Evolutionary conservation across 352 stramenopile genomes (phyloP).

Genomic region (Globisporangium splendens): DNA sequence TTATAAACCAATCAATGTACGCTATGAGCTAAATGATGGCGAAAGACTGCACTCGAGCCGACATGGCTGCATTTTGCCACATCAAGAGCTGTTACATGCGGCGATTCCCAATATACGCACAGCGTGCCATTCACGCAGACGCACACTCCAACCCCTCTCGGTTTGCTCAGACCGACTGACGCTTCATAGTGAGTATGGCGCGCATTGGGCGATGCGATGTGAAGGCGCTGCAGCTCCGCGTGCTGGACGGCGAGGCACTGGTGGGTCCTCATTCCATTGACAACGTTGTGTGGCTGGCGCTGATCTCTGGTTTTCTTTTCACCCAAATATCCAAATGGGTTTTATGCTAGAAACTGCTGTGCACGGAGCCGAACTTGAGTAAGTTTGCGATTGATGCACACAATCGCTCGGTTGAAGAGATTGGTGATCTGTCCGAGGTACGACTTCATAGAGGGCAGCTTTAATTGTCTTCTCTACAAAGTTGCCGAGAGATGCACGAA

Average conservation of each 20-base stretch:
- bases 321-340: slow-evolving; percentile 11
- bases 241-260: slow-evolving; percentile 36
- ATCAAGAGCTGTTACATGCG: too few relatives aligned
- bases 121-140: too few relatives aligned
- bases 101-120: too few relatives aligned
- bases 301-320: background rate
- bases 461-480: background rate
- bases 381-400: slow-evolving; percentile 79
- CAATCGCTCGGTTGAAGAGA: slow-evolving; percentile 58
- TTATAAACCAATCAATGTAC: too few relatives aligned
- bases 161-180: too few relatives aligned
- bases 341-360: slow-evolving; percentile 16
- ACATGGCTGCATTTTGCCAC: too few relatives aligned
- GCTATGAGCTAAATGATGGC: too few relatives aligned
- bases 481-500: background rate
- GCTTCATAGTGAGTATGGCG: too few relatives aligned
- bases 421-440: slow-evolving; percentile 65
- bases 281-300: background rate
- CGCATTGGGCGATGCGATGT: too few relatives aligned
- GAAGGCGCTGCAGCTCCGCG: slow-evolving; percentile 25
- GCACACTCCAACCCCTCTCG: too few relatives aligned
- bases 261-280: slow-evolving; percentile 13
- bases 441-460: background rate
- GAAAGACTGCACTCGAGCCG: too few relatives aligned
- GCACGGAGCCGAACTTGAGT: slow-evolving; percentile 71